Evolutionary conservation across 2,329 filamentous ascomycete genomes (phyloP).

Genomic region (Xylariaceae sp.): DNA sequence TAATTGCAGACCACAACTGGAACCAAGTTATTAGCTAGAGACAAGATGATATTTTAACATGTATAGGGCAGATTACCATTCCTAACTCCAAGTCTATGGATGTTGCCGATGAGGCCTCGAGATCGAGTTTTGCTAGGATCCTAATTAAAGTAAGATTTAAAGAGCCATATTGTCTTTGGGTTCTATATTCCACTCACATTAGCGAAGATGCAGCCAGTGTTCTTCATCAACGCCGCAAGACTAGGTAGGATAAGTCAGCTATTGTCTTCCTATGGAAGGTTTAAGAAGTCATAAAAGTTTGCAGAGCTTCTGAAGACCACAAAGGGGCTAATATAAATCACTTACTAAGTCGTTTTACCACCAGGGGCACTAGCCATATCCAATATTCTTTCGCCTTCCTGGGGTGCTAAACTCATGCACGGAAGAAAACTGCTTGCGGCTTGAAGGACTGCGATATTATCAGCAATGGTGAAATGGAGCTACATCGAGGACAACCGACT

Average conservation of each 20-base stretch:
- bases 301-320: no score
- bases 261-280: no score
- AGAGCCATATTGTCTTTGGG: not conserved
- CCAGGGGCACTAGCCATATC: constrained; percentile 95
- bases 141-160: constrained; percentile 12
- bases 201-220: constrained; percentile 92
- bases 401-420: constrained; percentile 94
- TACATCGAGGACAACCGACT: no score
- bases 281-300: no score
- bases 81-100: constrained; percentile 89
- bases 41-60: not conserved
- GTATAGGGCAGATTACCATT: constrained; percentile 55
- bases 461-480: no score
- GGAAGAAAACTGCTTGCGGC: constrained; percentile 96
- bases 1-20: constrained; percentile 91
- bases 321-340: no score
- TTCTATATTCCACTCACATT: constrained; percentile 56
- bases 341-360: constrained; percentile 97
- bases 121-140: constrained; percentile 92
- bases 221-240: constrained; percentile 96
- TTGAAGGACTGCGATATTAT: no score
- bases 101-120: constrained; percentile 97
- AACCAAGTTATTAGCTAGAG: constrained; percentile 2
- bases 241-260: no score
- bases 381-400: constrained; percentile 88